These are phyloP conservation scores for Chrysoporthe puriensis DNA, from an alignment of 2,329 filamentous ascomycete species.

Conservation along the genomic window DNA sequence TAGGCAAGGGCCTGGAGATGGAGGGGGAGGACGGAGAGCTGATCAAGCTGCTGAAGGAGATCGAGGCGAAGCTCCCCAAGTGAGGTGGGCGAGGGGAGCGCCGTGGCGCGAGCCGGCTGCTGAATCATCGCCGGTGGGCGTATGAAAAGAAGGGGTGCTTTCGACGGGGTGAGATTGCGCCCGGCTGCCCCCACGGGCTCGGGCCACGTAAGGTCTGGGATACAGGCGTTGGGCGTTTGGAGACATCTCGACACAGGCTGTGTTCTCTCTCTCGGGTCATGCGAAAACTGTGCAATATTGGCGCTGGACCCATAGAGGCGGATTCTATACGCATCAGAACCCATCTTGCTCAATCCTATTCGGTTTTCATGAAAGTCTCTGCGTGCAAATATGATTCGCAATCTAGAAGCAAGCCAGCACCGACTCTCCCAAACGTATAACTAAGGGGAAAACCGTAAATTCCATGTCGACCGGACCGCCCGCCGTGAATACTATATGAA, in stretches of 20 bases:
- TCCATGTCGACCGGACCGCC: not conserved
- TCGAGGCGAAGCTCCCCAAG: slow-evolving; percentile 50
- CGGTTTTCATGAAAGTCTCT: not conserved
- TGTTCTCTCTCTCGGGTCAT: not conserved
- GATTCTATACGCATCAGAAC: not conserved
- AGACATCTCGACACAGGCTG: not conserved
- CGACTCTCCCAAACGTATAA: not conserved
- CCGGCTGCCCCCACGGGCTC: not conserved
- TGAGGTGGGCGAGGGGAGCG: slow-evolving; percentile 26
- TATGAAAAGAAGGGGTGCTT: too few species aligned
- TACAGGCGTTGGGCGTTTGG: not conserved
- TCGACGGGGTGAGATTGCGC: not conserved
- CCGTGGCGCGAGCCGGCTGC: slow-evolving; percentile 18
- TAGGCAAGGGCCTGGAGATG: slow-evolving; percentile 77
- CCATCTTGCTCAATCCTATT: not conserved
- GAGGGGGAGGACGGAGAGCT: slow-evolving; percentile 73
- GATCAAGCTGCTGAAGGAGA: slow-evolving; percentile 64
- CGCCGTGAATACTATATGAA: not conserved
- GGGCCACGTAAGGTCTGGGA: not conserved
- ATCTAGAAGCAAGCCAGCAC: not conserved
- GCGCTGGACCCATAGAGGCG: not conserved
- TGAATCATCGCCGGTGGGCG: too few species aligned
- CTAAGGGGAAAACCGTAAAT: not conserved
- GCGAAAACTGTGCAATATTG: not conserved
- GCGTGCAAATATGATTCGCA: not conserved